Base-by-base conservation (phyloP, 345 rosid species). In the Sisymbrium irio region DNA sequence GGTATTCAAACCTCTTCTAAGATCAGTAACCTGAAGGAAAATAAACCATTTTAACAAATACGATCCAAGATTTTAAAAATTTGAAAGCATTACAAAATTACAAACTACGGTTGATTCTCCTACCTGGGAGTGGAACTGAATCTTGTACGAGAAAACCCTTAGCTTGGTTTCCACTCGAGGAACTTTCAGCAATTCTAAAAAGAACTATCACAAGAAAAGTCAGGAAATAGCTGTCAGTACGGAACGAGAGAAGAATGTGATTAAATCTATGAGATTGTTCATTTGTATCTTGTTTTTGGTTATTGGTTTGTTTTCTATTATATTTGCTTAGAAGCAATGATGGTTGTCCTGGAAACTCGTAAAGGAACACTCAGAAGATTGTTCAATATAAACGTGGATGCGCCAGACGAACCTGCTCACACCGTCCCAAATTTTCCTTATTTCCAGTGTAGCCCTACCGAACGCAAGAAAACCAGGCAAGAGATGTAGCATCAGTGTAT, bases 141-240 rank as follows among this genome's bases (percentile, higher is more conserved):
- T 77, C 81, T 88, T 91, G 82, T 78, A 91, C 9, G 90, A 87
- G 81, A 87, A 87, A 70, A 91, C 95, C 74, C 95, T 84, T 61
- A 91, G 80, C 85, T 91, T 91, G 53, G 88, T 84, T 82, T 91
- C 92, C 10, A 86, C 86, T 39, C 97, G 87, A 47, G 92, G 97
- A 73, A 85, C 92, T 80, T 91, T 88, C 83, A 88, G 86, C 82
- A 88, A 64, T 79, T 91, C 92, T 50, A 88, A 55, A 87, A 91
- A 91, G 78, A 84, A 88, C 97, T 91, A 81, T 46, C 74, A 80
- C 65, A 62, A 73, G 61, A 20, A 81, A 53, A 73, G 8, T 53
- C 53, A 64, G 32, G 56, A 64, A 45, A 41, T 55, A 56, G 41
- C 69, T 49, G 76, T 69, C 50, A 77, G 73, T 50, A 40, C n/a